These are phyloP conservation scores for Udeniomyces megalosporus DNA, from an alignment of 768 basidiomycete genomes.

Conservation along the genomic window DNA sequence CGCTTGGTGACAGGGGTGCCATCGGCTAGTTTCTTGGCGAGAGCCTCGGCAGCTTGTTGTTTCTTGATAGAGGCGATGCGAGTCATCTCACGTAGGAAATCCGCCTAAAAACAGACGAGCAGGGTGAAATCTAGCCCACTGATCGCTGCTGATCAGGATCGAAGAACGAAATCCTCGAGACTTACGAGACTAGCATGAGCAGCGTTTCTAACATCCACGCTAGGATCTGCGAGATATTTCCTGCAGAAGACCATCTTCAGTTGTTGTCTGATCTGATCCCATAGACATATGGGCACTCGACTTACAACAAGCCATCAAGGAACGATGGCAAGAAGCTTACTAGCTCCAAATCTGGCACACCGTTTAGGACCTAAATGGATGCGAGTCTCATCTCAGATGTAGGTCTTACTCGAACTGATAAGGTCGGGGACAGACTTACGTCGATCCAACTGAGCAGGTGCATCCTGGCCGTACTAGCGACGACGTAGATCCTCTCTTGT, in stretches of 20 bases:
- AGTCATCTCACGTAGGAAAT: constrained; percentile 78
- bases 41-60: constrained; percentile 36
- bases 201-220: constrained; percentile 76
- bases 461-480: constrained; percentile 87
- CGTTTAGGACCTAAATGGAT: constrained; percentile 63
- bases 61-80: constrained; percentile 63
- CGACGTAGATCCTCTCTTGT: constrained; percentile 79
- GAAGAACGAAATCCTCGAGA: too few relatives aligned
- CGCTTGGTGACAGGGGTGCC: background rate
- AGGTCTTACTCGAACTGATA: too few relatives aligned
- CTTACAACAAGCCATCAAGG: constrained; percentile 73
- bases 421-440: too few relatives aligned
- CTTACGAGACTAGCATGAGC: too few relatives aligned
- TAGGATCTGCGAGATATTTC: constrained; percentile 89
- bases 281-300: background rate
- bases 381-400: too few relatives aligned
- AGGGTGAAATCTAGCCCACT: too few relatives aligned
- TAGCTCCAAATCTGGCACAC: constrained; percentile 88
- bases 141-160: too few relatives aligned
- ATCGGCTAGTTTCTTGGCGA: constrained; percentile 8
- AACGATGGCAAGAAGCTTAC: constrained; percentile 90
- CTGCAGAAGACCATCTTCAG: constrained; percentile 31
- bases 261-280: background rate
- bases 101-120: constrained; percentile 38
- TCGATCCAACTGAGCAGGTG: constrained; percentile 96